These are phyloP conservation scores for Orbilia ellipsospora DNA, from an alignment of 2,329 filamentous ascomycete species.

Conservation along the genomic window DNA sequence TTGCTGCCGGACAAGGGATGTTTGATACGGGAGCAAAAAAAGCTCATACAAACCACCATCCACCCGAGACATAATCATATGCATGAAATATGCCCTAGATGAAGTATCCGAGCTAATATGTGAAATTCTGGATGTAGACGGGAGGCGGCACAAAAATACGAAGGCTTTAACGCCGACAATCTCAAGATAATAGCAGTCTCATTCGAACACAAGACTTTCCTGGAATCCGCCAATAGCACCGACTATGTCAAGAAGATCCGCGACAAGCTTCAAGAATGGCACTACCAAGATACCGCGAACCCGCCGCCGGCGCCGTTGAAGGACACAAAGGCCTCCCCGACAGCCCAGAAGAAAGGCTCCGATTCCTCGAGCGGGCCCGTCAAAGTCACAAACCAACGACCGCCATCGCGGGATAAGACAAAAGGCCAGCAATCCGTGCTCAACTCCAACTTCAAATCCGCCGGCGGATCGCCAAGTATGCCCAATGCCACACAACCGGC, in stretches of 20 bases:
- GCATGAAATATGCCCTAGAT: background rate
- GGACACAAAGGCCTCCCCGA: slow-evolving; percentile 46
- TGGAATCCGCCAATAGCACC: slow-evolving; percentile 57
- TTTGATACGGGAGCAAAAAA: slow-evolving; percentile 28
- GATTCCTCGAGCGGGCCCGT: slow-evolving; percentile 40
- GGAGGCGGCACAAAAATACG: slow-evolving; percentile 56
- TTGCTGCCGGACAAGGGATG: slow-evolving; percentile 15
- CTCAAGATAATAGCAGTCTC: slow-evolving; percentile 59
- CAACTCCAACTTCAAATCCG: slow-evolving; percentile 43
- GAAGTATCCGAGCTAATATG: background rate
- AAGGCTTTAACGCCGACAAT: slow-evolving; percentile 58
- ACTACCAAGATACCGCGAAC: slow-evolving; percentile 54
- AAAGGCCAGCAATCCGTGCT: slow-evolving; percentile 45
- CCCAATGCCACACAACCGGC: slow-evolving; percentile 43
- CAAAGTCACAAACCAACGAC: slow-evolving; percentile 53
- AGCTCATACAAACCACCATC: slow-evolving; percentile 36
- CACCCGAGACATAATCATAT: slow-evolving; percentile 9
- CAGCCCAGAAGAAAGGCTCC: slow-evolving; percentile 40
- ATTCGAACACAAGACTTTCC: slow-evolving; percentile 58
- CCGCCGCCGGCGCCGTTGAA: slow-evolving; percentile 47
- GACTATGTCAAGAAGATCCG: slow-evolving; percentile 58
- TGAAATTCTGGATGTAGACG: slow-evolving; percentile 45
- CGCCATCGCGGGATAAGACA: slow-evolving; percentile 45
- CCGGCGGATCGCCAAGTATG: slow-evolving; percentile 40
- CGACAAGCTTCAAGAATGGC: slow-evolving; percentile 58